phyloP scores from a whole-genome alignment of 2,329 filamentous ascomycete genomes.

The Penicillium sp. region DNA sequence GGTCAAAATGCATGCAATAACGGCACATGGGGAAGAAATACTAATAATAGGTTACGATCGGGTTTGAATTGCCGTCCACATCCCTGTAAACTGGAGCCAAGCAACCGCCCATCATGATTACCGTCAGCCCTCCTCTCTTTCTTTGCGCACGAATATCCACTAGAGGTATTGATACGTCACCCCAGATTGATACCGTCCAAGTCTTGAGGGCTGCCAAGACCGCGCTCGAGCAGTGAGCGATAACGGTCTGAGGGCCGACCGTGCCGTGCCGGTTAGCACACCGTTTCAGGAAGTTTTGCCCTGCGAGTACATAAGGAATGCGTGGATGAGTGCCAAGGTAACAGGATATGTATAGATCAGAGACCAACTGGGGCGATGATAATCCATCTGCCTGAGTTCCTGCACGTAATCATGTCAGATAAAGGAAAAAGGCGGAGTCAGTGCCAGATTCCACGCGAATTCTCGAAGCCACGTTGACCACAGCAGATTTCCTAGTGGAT shows the following conservation, averaged over 20 bases:
- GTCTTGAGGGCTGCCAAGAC: slow-evolving; percentile 10
- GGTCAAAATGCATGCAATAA: slow-evolving; percentile 7
- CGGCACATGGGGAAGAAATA: neutral
- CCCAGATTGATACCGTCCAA: neutral
- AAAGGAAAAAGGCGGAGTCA: slow-evolving; percentile 2
- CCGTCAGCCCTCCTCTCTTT: neutral
- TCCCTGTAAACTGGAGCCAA: neutral
- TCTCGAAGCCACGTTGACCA: slow-evolving; percentile 31
- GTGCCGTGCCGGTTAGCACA: slow-evolving; percentile 8
- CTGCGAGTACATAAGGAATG: neutral
- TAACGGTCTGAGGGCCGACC: slow-evolving; percentile 6
- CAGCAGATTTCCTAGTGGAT: slow-evolving; percentile 11
- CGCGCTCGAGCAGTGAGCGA: slow-evolving; percentile 2
- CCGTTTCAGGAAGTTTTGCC: slow-evolving; percentile 2
- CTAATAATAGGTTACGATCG: slow-evolving; percentile 15
- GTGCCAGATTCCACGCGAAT: slow-evolving; percentile 22
- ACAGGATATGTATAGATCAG: neutral
- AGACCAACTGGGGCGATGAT: neutral
- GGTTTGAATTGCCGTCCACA: slow-evolving; percentile 8
- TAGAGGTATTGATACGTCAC: neutral
- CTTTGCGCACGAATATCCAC: neutral
- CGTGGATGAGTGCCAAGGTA: neutral
- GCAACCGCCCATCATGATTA: neutral
- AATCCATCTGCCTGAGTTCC: neutral
- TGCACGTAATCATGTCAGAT: slow-evolving; percentile 1